Base-by-base conservation (phyloP, 1,284 basidiomycete species). In the Malassezia psittaci region DNA sequence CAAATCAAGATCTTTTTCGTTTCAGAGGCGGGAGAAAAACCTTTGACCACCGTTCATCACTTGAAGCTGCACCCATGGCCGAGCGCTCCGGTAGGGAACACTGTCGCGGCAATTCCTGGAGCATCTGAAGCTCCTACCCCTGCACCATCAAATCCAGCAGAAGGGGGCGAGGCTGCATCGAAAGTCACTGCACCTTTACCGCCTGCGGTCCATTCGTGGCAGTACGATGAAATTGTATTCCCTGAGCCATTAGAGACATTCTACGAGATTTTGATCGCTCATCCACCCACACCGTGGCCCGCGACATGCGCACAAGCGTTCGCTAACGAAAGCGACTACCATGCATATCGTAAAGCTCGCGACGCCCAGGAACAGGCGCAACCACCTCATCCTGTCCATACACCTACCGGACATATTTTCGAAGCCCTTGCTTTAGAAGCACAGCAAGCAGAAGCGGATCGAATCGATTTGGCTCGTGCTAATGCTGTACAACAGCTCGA, bases 171-270 rank as follows among this genome's bases (percentile, higher is more conserved):
- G 13, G 29, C 35, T 29, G 24, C 4, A 7, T 29, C 7, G 24
- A 29, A 29, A 29, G 24, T 29, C 24, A 29, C 24, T 29, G 43
- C 47, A n/a, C 24, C 61, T 3, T 62, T 60, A n/a, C 67, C 69
- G 16, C 68, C 69, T 18, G 72, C 72, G 5, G 70, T 74, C 15
- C 88, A 96, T 75, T 88, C 90, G 0, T 99, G 94, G 93, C 91
- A 96, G 71, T 98, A 98, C 77, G 94, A 98, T 75, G 94, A 99
- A 65, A 82, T 98, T 59, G 89, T 98, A 45, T 98, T 99, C 77
- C 83, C 84, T 63, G 93, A 98, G 68, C 94, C 94, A 1, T 89
- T 86, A 59, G 84, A 89, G 59, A 79, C 84, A 29, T 93, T 98
- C 77, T 82, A 96, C 66, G 83, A 85, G 65, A 81, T 88, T 52